A percentile compares a stretch with the other conserved stretches of the same genome.
These are phyloP conservation scores for Fusarium heterosporum DNA, from an alignment of 2,329 filamentous ascomycete genomes.

Conservation along the genomic window DNA sequence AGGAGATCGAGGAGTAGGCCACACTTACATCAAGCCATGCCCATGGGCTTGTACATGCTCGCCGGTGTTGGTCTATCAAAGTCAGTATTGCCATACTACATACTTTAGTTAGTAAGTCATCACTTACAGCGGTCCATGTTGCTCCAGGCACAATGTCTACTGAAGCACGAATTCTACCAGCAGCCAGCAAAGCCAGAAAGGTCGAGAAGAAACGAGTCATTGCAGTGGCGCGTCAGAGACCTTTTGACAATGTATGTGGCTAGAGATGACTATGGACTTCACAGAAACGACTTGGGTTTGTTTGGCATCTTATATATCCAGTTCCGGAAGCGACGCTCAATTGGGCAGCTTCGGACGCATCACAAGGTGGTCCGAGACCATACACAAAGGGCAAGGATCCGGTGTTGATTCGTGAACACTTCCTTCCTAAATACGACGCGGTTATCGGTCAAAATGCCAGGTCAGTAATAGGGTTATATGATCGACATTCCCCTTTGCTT, in stretches of 20 bases:
- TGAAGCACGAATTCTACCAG: constrained; percentile 14
- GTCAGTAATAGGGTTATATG: neutral
- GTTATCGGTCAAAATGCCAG: neutral
- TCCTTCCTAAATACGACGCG: fast-evolving
- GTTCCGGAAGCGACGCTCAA: neutral
- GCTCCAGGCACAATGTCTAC: constrained; percentile 58
- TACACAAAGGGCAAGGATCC: neutral
- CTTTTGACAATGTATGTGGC: neutral
- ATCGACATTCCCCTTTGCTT: constrained; percentile 6
- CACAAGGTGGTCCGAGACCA: neutral
- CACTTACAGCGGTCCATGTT: constrained; percentile 59
- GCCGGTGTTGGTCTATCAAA: constrained; percentile 55
- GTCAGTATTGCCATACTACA: fast-evolving
- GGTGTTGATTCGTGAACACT: neutral
- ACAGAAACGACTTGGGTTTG: neutral
- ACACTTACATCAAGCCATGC: constrained; percentile 66
- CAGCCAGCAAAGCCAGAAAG: constrained; percentile 19
- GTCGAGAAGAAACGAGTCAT: constrained; percentile 16
- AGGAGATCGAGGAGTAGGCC: fast-evolving
- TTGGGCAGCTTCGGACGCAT: constrained; percentile 10
- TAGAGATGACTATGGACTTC: neutral
- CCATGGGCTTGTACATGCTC: constrained; percentile 75
- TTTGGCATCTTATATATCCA: neutral
- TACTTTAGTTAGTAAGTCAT: fast-evolving
- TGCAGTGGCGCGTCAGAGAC: neutral